phyloP scores from a whole-genome alignment of 257 asterid species.

The Solanum pinnatisectum region DNA sequence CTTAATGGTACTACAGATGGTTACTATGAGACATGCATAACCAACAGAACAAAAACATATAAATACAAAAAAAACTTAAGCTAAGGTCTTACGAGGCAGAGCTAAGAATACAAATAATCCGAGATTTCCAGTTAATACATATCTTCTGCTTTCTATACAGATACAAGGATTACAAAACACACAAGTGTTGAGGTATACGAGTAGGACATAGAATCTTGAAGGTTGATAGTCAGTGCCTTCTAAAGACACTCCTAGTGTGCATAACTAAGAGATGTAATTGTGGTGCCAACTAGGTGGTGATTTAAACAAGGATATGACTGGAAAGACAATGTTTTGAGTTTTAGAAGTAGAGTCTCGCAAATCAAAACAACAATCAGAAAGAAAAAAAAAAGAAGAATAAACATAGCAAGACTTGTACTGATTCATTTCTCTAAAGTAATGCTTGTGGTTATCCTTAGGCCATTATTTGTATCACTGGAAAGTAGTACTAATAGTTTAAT shows the following conservation, averaged over 20 bases:
- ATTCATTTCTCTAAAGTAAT: not conserved
- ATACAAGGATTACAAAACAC: not conserved
- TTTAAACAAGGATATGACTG: not conserved
- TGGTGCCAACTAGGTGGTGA: not conserved
- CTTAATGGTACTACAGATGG: not conserved
- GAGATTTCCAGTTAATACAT: not conserved
- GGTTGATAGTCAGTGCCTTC: not conserved
- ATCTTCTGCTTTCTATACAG: not conserved
- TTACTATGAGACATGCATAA: not conserved
- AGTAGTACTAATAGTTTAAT: not conserved
- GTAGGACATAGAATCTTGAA: not conserved
- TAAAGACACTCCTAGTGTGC: not conserved
- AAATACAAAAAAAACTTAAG: not conserved
- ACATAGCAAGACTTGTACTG: not conserved
- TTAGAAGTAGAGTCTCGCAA: not conserved
- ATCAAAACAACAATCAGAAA: not conserved
- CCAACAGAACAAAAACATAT: not conserved
- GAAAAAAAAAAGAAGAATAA: not conserved
- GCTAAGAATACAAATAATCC: not conserved
- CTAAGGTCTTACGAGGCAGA: not conserved
- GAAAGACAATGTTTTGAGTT: not conserved
- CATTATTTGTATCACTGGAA: not conserved
- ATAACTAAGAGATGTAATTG: not conserved
- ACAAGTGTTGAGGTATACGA: not conserved
- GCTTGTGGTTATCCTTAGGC: not conserved